Base-by-base conservation (phyloP, 352 stramenopile species). In the Pythium guiyangense region DNA sequence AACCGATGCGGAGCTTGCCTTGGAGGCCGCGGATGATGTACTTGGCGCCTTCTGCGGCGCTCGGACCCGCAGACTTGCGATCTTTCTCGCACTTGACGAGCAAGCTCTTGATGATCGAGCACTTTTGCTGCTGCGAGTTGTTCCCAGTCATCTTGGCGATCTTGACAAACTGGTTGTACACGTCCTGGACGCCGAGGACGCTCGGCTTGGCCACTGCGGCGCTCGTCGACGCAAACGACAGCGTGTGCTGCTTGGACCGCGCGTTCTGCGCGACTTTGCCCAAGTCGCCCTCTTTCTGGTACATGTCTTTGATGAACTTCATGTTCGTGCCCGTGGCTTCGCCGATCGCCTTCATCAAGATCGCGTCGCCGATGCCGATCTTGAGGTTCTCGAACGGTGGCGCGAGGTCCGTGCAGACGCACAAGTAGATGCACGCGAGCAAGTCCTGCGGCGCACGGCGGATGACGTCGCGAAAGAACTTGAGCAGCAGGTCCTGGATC, bases 11-110 rank as follows among this genome's bases (percentile, higher is more conserved):
- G 37, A 99, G 84, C 63, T 99, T 99, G 34, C 97, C 97, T 72
- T 99, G 84, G 3, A 99, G 81, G 15, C 96, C 95, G 31, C 98
- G 92, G 45, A 99, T 98, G 44, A 99, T 97, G 79, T 98, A 99
- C 73, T 99, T 99, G 46, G 96, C 88, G 8, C 69, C 81, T 57
- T 88, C 80, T 1, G 79, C 80, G n/a, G 71, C 69, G 66, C 98
- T 92, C 27, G 26, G 31, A 10, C 26, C 26, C 5, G 70, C 59
- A 6, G 71, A 75, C 50, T 87, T 92, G 49, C 81, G 86, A 59
- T 90, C 75, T 59, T 92, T 94, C 57, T 93, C 79, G 60, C 85
- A 94, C 54, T 91, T 88, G 20, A 99, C 92, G 15, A 99, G 74
- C 45, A 99, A 72, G 14, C 84, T 82, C 69, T 99, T 98, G 70